phyloP scores from a whole-genome alignment of 2,329 filamentous ascomycete species.

The Diaporthe destruens region DNA sequence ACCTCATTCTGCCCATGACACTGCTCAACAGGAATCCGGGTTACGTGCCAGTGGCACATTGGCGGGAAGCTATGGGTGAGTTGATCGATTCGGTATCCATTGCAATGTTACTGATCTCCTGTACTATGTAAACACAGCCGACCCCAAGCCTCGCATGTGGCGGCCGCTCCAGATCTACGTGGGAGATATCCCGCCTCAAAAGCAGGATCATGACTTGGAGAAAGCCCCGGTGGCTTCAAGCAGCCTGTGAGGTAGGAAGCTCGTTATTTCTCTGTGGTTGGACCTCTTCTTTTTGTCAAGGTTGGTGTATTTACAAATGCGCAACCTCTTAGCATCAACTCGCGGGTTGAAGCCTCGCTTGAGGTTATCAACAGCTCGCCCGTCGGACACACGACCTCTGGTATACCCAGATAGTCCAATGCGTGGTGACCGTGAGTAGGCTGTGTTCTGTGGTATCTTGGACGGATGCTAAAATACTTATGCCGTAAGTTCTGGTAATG shows the following conservation, averaged over 20 bases:
- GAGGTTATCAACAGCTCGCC: background rate
- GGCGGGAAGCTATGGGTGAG: conserved; percentile 13
- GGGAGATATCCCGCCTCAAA: background rate
- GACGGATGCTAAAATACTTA: background rate
- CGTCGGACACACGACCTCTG: background rate
- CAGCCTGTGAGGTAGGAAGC: background rate
- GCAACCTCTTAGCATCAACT: background rate
- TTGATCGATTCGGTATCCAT: background rate
- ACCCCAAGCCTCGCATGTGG: conserved; percentile 21
- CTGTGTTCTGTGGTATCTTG: background rate
- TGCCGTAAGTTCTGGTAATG: background rate
- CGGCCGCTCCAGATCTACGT: conserved; percentile 17
- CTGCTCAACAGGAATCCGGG: conserved; percentile 20
- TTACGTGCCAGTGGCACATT: background rate
- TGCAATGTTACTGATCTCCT: background rate
- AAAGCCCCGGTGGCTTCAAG: background rate
- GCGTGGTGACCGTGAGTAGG: background rate
- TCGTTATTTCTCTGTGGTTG: background rate
- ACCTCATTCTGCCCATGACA: conserved; percentile 25
- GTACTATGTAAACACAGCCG: background rate
- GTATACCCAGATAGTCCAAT: background rate
- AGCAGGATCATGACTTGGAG: background rate
- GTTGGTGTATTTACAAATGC: background rate
- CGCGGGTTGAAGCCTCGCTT: too few species aligned
- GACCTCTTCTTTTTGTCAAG: background rate